Conservation (phyloP, 2,329 filamentous ascomycete genomes). For the Dothideomycetes sp. region DNA sequence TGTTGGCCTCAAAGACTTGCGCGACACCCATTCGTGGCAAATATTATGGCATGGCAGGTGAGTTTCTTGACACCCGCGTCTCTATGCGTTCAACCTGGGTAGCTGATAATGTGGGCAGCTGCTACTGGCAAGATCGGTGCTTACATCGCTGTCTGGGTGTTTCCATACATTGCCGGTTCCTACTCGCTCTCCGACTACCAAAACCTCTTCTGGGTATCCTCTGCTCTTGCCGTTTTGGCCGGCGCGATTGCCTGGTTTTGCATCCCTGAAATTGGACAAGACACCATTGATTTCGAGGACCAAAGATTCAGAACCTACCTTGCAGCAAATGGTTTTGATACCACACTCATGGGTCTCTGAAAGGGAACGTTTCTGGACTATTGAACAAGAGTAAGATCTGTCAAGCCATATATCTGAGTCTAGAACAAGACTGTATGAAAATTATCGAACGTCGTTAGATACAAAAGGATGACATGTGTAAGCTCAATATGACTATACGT, state of each 20-base stretch:
- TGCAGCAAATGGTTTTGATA: constrained; percentile 62
- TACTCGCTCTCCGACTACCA: constrained; percentile 49
- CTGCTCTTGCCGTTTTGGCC: constrained; percentile 60
- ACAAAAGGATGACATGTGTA: too few species aligned
- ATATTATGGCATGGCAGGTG: constrained; percentile 60
- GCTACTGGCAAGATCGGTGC: constrained; percentile 63
- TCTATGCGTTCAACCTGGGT: too few species aligned
- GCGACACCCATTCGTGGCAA: constrained; percentile 74
- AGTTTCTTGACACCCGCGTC: too few species aligned
- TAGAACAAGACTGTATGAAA: too few species aligned
- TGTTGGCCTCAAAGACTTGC: constrained; percentile 76
- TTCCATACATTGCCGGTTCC: constrained; percentile 53
- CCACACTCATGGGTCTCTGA: constrained; percentile 4
- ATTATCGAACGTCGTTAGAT: too few species aligned
- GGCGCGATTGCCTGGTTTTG: constrained; percentile 53
- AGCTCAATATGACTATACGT: too few species aligned
- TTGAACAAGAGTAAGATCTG: too few species aligned
- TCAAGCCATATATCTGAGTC: too few species aligned
- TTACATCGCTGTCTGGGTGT: constrained; percentile 76
- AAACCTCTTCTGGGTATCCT: constrained; percentile 76
- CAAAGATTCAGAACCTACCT: constrained; percentile 62
- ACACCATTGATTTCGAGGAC: constrained; percentile 71
- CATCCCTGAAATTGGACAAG: constrained; percentile 64
- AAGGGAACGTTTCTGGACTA: too few species aligned
- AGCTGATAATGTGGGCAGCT: constrained; percentile 49